Percentiles rank a stretch among this genome's conserved stretches.
Conservation (phyloP, 805 yeast species). For the Debaryomyces hansenii region DNA sequence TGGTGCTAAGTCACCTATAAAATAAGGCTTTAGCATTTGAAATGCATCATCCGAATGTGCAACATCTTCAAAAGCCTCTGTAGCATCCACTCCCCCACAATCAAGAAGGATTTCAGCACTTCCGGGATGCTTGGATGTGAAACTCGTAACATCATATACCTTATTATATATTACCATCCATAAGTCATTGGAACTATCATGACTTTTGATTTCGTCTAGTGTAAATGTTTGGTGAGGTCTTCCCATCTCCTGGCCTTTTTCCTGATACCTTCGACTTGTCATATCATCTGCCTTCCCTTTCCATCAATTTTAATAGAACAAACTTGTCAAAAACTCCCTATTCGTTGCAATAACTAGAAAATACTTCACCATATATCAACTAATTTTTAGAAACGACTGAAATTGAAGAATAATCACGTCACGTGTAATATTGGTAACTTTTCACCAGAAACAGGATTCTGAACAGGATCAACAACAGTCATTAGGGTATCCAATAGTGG, state of each 20-base stretch:
- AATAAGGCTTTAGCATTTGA: slow-evolving; percentile 29
- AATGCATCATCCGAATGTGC: slow-evolving; percentile 37
- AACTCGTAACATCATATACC: slow-evolving; percentile 73
- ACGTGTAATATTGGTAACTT: no score
- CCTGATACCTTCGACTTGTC: not conserved
- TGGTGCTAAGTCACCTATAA: slow-evolving; percentile 25
- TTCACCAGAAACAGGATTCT: no score
- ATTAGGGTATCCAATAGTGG: no score
- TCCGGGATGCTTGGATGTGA: slow-evolving; percentile 78
- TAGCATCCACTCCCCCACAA: slow-evolving; percentile 78
- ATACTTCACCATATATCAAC: no score
- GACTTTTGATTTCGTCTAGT: slow-evolving; percentile 60
- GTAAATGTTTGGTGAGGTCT: slow-evolving; percentile 6
- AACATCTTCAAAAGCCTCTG: slow-evolving; percentile 61
- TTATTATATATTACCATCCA: slow-evolving; percentile 85
- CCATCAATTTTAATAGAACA: not conserved
- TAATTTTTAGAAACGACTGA: no score
- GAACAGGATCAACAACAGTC: no score
- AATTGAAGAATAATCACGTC: no score
- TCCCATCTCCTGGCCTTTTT: not conserved
- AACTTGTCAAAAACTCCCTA: no score
- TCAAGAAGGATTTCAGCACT: slow-evolving; percentile 70
- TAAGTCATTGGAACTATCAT: slow-evolving; percentile 70
- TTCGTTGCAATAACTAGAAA: no score
- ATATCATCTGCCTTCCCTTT: not conserved